phyloP scores from a whole-genome alignment of 1,284 basidiomycete genomes.

The Rugosomyces carneus region DNA sequence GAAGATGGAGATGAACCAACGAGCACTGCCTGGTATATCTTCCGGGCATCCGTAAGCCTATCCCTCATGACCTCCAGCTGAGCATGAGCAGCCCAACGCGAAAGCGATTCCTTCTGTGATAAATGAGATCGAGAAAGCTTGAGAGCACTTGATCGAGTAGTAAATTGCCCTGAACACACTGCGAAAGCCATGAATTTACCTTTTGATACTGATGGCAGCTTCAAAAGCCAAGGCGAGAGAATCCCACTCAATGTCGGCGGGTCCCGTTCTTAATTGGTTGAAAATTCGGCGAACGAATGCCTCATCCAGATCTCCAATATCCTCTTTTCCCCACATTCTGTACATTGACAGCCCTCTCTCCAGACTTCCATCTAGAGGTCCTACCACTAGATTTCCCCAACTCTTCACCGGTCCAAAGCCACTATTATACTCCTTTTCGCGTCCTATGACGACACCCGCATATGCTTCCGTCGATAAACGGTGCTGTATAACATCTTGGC shows the following conservation, averaged over 20 bases:
- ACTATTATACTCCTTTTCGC: constrained; percentile 52
- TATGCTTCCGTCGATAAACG: constrained; percentile 47
- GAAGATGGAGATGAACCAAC: constrained; percentile 34
- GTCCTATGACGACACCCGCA: constrained; percentile 60
- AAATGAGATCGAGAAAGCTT: constrained; percentile 73
- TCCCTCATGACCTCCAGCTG: constrained; percentile 72
- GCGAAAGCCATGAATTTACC: constrained; percentile 32
- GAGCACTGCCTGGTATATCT: constrained; percentile 73
- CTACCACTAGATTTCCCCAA: constrained; percentile 52
- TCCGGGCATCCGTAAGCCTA: constrained; percentile 69
- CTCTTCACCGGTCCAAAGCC: constrained; percentile 62
- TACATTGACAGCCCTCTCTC: constrained; percentile 28
- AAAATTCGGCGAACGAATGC: constrained; percentile 52
- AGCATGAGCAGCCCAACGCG: constrained; percentile 79
- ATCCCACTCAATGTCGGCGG: constrained; percentile 59
- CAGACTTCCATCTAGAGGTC: constrained; percentile 41
- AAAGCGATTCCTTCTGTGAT: constrained; percentile 60
- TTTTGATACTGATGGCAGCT: constrained; percentile 52
- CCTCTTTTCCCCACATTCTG: constrained; percentile 45
- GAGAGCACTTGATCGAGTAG: constrained; percentile 45
- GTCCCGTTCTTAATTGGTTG: constrained; percentile 41
- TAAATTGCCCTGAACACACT: constrained; percentile 3
- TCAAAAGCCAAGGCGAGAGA: constrained; percentile 62
- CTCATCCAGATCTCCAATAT: constrained; percentile 41
- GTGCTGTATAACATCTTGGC: constrained; percentile 27